Evolutionary conservation across 345 rosid species (phyloP).

Genomic region (Arabidopsis suecica): DNA sequence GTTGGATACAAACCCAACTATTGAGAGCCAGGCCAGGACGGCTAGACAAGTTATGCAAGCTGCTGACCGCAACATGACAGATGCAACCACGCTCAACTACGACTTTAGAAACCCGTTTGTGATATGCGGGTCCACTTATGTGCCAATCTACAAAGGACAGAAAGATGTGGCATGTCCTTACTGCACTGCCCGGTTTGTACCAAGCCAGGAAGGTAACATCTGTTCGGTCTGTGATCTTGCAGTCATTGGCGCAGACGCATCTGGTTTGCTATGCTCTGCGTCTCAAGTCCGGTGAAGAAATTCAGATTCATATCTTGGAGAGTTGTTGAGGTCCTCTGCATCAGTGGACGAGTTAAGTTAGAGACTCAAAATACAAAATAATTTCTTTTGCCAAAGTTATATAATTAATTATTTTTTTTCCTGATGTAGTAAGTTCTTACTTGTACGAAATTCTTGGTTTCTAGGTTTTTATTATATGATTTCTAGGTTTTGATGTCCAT

Average conservation of each 20-base stretch:
- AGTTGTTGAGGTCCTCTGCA: no score
- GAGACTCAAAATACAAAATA: no score
- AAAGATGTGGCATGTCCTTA: conserved; percentile 87
- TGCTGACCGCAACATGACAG: conserved; percentile 79
- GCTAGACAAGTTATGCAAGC: conserved; percentile 89
- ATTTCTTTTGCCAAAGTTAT: no score
- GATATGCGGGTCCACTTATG: conserved; percentile 87
- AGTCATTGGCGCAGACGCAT: conserved; percentile 88
- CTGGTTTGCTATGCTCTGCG: conserved; percentile 89
- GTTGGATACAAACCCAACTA: conserved; percentile 72
- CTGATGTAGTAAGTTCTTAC: no score
- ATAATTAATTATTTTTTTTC: no score
- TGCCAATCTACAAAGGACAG: conserved; percentile 92
- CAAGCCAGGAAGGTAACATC: conserved; percentile 70
- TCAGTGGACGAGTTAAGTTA: no score
- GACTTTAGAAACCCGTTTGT: conserved; percentile 97
- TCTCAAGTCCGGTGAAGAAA: conserved; percentile 67
- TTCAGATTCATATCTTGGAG: background rate
- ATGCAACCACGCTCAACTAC: conserved; percentile 69
- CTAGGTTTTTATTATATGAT: no score
- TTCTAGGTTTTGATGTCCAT: no score
- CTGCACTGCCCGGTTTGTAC: conserved; percentile 86
- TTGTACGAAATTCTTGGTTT: no score
- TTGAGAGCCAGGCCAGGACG: conserved; percentile 74
- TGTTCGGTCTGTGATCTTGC: conserved; percentile 88